Conservation (phyloP, 2,329 filamentous ascomycete genomes). For the Penicillium fuscoglaucum region DNA sequence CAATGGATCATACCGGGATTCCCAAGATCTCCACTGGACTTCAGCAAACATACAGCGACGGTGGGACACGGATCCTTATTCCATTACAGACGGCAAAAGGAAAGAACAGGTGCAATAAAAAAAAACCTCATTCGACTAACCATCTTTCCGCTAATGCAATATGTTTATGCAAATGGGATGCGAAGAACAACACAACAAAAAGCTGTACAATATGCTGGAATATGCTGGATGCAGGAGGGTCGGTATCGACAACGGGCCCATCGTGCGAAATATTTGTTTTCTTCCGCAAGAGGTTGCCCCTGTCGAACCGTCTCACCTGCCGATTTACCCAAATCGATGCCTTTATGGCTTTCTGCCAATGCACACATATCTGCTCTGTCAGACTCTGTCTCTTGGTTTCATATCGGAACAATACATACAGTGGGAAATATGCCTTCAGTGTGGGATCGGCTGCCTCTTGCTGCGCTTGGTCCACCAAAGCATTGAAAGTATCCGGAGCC, state of each 20-base stretch:
- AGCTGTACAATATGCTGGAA: conserved; percentile 6
- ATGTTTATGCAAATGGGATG: conserved; percentile 16
- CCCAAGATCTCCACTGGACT: background rate
- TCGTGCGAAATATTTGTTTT: background rate
- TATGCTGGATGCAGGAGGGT: background rate
- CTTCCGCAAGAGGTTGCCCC: background rate
- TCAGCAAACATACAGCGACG: background rate
- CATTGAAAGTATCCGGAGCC: conserved; percentile 40
- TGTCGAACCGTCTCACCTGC: background rate
- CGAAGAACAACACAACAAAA: conserved; percentile 7
- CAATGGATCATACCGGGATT: background rate
- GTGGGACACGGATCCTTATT: background rate
- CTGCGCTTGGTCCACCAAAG: conserved; percentile 39
- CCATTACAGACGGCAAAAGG: background rate
- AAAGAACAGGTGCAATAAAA: conserved; percentile 6
- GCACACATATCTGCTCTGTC: conserved; percentile 42
- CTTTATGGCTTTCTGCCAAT: conserved; percentile 42
- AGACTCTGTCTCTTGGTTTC: conserved; percentile 9
- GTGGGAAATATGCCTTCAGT: conserved; percentile 48
- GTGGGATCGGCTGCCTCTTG: conserved; percentile 39
- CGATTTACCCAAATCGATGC: background rate
- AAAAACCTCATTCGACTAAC: conserved; percentile 20
- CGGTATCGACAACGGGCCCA: background rate
- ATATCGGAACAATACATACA: conserved; percentile 35
- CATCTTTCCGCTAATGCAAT: conserved; percentile 19